Base-by-base conservation (phyloP, 2,329 filamentous ascomycete genomes). In the Sphaerostilbella broomeana region DNA sequence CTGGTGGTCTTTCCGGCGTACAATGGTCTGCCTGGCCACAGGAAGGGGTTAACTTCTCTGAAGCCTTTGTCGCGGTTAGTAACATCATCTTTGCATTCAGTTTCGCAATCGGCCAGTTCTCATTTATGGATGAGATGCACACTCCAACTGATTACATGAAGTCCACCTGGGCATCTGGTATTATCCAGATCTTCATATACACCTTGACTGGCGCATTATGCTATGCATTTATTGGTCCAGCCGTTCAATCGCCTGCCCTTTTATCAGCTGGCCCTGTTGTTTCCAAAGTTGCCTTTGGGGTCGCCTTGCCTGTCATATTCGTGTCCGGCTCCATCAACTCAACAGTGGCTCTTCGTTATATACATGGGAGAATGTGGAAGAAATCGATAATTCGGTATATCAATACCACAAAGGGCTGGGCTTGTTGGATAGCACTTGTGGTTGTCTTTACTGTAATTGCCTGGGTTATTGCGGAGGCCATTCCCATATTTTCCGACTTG, bases 41-140 rank as follows among this genome's bases (percentile, higher is more conserved):
- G 43, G 52, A 56, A 4, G 47, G 65, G 3, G 57, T 69, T 3
- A 57, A 60, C 16, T 61, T 79, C 17, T 63, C 63, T 26, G 61
- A 70, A 39, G 73, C 64, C 9, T 78, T 80, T 52, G 63, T 72
- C 5, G 69, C 72, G 2, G 66, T 79, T 16, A 68, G 64, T 48
- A 82, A 83, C 59, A 83, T 84, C 36, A 66, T 81, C 40, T 74
- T 84, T 42, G 78, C 80, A 34, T 84, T 77, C 60, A 65, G 75
- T 47, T 65, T 64, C 24, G 60, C 63, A 20, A 55, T 65, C 13
- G 62, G 61, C 53, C 63, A 65, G 49, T 65, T 65, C 53, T 60
- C 56, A 44, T 65, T 65, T 52, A 65, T 65, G 63, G 62, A 65
- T 45, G 63, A 65, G 50, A 65, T 65, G 63, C 62, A 65, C 50